Base-by-base conservation (phyloP, 177 flowering plant species). In the Vitis hybrid region DNA sequence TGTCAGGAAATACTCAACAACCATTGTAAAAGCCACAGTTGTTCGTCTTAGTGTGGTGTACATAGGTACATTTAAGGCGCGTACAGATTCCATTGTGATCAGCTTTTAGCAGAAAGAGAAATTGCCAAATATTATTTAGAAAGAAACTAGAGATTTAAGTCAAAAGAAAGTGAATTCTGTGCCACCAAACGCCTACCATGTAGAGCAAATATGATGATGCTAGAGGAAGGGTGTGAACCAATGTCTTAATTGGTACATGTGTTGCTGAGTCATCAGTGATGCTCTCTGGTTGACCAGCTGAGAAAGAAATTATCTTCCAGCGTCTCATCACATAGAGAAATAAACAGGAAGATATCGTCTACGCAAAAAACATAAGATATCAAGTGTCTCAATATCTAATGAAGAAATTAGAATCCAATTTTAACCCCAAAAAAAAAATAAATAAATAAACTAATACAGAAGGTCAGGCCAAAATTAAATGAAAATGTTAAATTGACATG, bases 21-120 rank as follows among this genome's bases (percentile, higher is more conserved):
- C 67, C 95, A 94, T 88, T 45, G 97, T 89, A 77, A 94, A 86
- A 45, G 83, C 97, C 59, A 93, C 94, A 34, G 98, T 88, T 11
- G 98, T 94, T 74, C 97, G 78, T 72, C 98, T 82, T n/a, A 94
- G 87, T 22, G 97, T 86, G 59, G 98, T 92, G 80, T 94, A 94
- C 98, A 94, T 94, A 0, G 98, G 98, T 72, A 94, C 91, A 86
- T 79, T 92, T 60, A 92, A 82, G 62, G 85, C 88, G 53, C 97
- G 90, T n/a, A 94, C 90, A 56, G 97, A 85, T 79, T 90, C 98
- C 97, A 92, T 94, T 2, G 90, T 67, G 16, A 83, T 87, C 77
- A 92, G 75, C 98, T 92, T 83, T 77, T 34, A 70, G 18, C 60
- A 77, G 61, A 72, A 39, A 59, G 55, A 52, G 49, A 70, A 54